Base-by-base conservation (phyloP, 2,329 filamentous ascomycete genomes). In the Cladophialophora yegresii region DNA sequence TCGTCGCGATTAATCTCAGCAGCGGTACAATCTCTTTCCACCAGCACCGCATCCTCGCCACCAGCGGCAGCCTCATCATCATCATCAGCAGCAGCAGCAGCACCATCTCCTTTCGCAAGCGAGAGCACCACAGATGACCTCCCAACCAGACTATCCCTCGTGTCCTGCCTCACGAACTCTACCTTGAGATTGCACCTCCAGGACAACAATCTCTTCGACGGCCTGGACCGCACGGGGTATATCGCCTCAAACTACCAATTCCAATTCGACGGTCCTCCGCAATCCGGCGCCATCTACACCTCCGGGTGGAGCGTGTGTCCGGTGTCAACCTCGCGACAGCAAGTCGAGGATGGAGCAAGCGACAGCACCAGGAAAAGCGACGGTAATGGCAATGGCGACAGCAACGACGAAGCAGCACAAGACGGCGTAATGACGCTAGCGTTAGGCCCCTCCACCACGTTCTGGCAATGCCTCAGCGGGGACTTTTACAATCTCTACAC, bases 401-500 rank as follows among this genome's bases (percentile, higher is more conserved):
- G 91, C 2, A 79, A 93, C 10, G 89, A 89, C 1, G 82, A 70
- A 73, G 64, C 91, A 76, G 13, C 0, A n/a, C 36, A n/a, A 16
- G 36, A 43, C 4, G 36, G 36, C 8, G 84, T 83, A 67, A 83
- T 1, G 88, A 88, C 54, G 78, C 79, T 96, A 10, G 89, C 89
- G 1, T 82, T 95, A 0, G 89, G 89, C 49, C 80, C 78, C 63
- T 84, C 83, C 8, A 85, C 86, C 23, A 80, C 86, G 70, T 95
- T 90, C 81, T 93, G 87, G 78, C 83, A 89, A 74, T 96, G 91
- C 78, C 78, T 83, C 65, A 90, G 87, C 23, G 90, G 91, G 43
- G 77, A 79, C 72, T 93, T 96, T 78, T 90, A 87, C 81, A 96
- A 96, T 81, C 81, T 96, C 20, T 96, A 96, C 78, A 87, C 93